Base-by-base conservation (phyloP, 2,329 filamentous ascomycete genomes). In the Talaromyces sp. region DNA sequence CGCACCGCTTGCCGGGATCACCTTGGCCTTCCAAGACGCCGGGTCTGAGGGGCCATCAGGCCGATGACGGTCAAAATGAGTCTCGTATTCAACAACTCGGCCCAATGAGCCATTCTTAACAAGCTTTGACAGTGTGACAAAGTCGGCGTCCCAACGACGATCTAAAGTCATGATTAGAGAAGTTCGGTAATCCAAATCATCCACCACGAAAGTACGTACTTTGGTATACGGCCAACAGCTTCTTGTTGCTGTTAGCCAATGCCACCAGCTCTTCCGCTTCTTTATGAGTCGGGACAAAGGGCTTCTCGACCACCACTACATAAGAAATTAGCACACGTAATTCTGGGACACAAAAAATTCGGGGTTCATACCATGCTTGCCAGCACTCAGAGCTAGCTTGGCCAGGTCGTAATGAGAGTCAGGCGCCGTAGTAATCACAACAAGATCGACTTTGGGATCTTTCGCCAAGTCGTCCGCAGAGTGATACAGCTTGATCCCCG, bases 101-200 rank as follows among this genome's bases (percentile, higher is more conserved):
- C 90, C 91, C 4, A 94, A 79, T 0, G 79, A 78, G 42, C 82
- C 84, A 33, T 83, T 80, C 12, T 77, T 75, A 40, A 92, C 69
- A 30, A 93, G 81, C 66, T 87, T 82, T 67, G 81, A 81, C 53
- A 92, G 79, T 0, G 89, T 91, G 53, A 89, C 75, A 76, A 91
- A 95, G 76, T 94, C 91, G 36, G 85, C 81, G 72, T 95, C 91
- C 85, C 86, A 94, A 59, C 91, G 82, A 33, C 91, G 85, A 78
- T 92, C 75, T 78, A 44, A 55, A 50, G 51, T 50, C 12, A n/a
- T 44, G 16, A 5, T 51, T 50, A 58, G 36, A 31, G 8, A 16
- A 33, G 36, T 57, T 9, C 14, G 27, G 3, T 16, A 52, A 27
- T 12, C 12, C 30, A 5, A 53, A 40, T 18, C 14, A 58, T 30